phyloP scores from a whole-genome alignment of 2,329 filamentous ascomycete genomes.

The Fusarium buxicola region DNA sequence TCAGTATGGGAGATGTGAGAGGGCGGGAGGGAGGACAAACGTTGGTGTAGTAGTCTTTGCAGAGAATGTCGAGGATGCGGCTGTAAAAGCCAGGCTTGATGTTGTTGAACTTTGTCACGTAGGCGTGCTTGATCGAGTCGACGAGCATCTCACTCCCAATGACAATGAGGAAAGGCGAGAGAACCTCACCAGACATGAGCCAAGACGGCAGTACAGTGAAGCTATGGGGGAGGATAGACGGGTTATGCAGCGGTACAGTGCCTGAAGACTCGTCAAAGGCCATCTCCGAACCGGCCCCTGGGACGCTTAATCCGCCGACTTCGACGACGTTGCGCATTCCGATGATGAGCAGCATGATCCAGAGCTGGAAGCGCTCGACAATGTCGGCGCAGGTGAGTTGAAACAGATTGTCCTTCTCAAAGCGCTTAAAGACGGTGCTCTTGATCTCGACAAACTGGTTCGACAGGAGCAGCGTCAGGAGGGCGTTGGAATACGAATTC shows the following conservation, averaged over 20 bases:
- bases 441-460: constrained; percentile 99
- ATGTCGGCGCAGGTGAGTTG: constrained; percentile 97
- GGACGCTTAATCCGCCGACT: constrained; percentile 82
- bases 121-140: constrained; percentile 96
- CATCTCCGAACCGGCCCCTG: constrained; percentile 63
- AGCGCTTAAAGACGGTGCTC: constrained; percentile 97
- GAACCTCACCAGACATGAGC: constrained; percentile 81
- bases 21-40: constrained; percentile 58
- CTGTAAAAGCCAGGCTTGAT: constrained; percentile 91
- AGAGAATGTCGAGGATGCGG: constrained; percentile 90
- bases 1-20: constrained; percentile 27
- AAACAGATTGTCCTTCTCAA: constrained; percentile 97
- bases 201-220: constrained; percentile 91
- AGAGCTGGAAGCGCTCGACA: constrained; percentile 96
- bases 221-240: constrained; percentile 86
- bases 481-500: constrained; percentile 97
- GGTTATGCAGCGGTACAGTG: constrained; percentile 70
- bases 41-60: constrained; percentile 98
- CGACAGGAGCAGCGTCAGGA: constrained; percentile 90
- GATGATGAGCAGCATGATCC: constrained; percentile 97
- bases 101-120: constrained; percentile 99
- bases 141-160: constrained; percentile 97
- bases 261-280: constrained; percentile 62
- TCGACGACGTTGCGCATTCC: constrained; percentile 96
- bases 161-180: constrained; percentile 93